phyloP scores from a whole-genome alignment of 768 basidiomycete genomes.

The Russula sp. region DNA sequence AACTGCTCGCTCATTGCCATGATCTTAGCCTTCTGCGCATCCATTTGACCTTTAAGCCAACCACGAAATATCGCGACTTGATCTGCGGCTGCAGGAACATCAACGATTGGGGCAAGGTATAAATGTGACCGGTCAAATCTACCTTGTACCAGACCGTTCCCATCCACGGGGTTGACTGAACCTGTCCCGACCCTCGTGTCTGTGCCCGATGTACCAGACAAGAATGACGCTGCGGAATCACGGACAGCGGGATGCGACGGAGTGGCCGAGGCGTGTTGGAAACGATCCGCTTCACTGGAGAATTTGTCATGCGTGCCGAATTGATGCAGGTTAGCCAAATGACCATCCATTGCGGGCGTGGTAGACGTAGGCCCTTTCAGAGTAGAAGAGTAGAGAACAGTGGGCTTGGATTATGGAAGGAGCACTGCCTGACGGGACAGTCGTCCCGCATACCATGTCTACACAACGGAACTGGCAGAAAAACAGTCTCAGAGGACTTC shows the following conservation, averaged over 20 bases:
- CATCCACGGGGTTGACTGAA: not conserved
- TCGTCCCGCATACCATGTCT: constrained; percentile 15
- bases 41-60: constrained; percentile 12
- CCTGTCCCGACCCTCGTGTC: not conserved
- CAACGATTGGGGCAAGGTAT: not conserved
- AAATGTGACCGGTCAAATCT: not conserved
- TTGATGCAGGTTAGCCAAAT: too few species aligned
- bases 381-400: constrained; percentile 5
- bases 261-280: not conserved
- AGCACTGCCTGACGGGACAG: constrained; percentile 7
- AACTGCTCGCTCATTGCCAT: constrained; percentile 12
- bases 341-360: not conserved
- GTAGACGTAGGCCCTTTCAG: not conserved
- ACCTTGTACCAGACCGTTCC: constrained; percentile 9
- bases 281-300: not conserved
- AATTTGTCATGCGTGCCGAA: too few species aligned
- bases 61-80: constrained; percentile 1
- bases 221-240: not conserved
- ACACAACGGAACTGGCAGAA: constrained; percentile 5
- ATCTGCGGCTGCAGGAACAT: not conserved
- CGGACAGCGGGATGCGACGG: not conserved
- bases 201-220: not conserved
- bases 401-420: not conserved
- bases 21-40: constrained; percentile 15
- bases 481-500: not conserved